Percentiles rank a stretch among this genome's conserved stretches.
phyloP scores from a whole-genome alignment of 257 asterid species.

The Nicotiana obtusifolia region DNA sequence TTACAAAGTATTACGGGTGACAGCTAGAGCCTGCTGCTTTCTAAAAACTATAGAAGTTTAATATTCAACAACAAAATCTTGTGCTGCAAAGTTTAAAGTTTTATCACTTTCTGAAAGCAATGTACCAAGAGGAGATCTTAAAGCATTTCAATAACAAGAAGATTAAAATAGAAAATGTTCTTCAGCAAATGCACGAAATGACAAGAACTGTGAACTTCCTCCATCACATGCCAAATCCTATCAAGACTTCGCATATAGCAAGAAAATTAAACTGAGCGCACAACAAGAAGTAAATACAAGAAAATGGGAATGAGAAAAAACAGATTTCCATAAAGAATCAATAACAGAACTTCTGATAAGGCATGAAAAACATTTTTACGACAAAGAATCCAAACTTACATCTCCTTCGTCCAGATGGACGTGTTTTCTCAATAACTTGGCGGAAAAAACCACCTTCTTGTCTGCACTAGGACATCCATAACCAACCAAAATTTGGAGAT shows the following conservation, averaged over 20 bases:
- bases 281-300: background rate
- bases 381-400: constrained; percentile 47
- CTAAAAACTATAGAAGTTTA: background rate
- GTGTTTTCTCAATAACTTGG: constrained; percentile 73
- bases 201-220: constrained; percentile 5
- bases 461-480: constrained; percentile 88
- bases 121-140: background rate
- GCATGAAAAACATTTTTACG: background rate
- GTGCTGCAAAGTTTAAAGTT: background rate
- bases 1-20: background rate
- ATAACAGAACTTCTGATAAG: background rate
- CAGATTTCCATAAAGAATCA: background rate
- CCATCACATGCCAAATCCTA: background rate
- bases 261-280: background rate
- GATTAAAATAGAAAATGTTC: background rate
- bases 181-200: background rate
- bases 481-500: constrained; percentile 90
- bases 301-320: background rate
- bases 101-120: background rate
- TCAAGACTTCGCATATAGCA: background rate
- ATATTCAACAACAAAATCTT: background rate
- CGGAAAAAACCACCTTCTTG: constrained; percentile 66
- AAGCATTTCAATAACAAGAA: background rate
- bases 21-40: background rate
- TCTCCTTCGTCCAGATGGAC: constrained; percentile 96